A percentile compares a stretch with the other conserved stretches of the same genome.
Evolutionary conservation across 1,139 yeast species (phyloP).

Genomic region (Eremothecium coryli): DNA sequence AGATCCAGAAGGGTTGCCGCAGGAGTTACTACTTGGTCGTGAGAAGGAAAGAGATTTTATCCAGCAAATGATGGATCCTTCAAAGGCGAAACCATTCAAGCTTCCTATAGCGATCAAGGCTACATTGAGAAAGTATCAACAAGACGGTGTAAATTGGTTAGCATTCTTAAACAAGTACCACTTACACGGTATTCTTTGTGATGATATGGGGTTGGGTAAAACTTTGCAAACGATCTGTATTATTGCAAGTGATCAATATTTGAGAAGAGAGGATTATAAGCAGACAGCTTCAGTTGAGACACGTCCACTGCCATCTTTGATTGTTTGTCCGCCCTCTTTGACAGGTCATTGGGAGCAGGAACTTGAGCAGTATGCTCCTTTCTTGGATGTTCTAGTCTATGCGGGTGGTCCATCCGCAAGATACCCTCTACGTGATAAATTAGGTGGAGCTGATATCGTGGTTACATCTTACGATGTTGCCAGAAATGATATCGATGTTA

Average conservation of each 20-base stretch:
- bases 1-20: slow-evolving; percentile 89
- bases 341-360: slow-evolving; percentile 99
- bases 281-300: slow-evolving; percentile 55
- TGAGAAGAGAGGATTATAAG: slow-evolving; percentile 63
- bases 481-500: slow-evolving; percentile 71
- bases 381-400: slow-evolving; percentile 70
- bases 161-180: slow-evolving; percentile 93
- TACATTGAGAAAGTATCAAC: slow-evolving; percentile 88
- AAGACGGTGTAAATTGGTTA: slow-evolving; percentile 97
- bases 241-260: slow-evolving; percentile 88
- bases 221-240: slow-evolving; percentile 96
- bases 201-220: slow-evolving; percentile 98
- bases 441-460: slow-evolving; percentile 65
- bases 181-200: slow-evolving; percentile 93
- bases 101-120: slow-evolving; percentile 91
- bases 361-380: slow-evolving; percentile 81
- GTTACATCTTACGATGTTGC: slow-evolving; percentile 96
- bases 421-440: slow-evolving; percentile 42
- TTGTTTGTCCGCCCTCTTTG: slow-evolving; percentile 92
- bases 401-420: slow-evolving; percentile 89
- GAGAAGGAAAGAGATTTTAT: slow-evolving; percentile 92
- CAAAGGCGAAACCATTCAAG: slow-evolving; percentile 78
- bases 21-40: slow-evolving; percentile 74
- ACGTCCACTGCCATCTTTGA: slow-evolving; percentile 70
- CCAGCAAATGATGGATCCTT: slow-evolving; percentile 97